A percentile compares a stretch with the other conserved stretches of the same genome.
Conservation (phyloP, 768 basidiomycete genomes). For the Tricholoma flavovirens region DNA sequence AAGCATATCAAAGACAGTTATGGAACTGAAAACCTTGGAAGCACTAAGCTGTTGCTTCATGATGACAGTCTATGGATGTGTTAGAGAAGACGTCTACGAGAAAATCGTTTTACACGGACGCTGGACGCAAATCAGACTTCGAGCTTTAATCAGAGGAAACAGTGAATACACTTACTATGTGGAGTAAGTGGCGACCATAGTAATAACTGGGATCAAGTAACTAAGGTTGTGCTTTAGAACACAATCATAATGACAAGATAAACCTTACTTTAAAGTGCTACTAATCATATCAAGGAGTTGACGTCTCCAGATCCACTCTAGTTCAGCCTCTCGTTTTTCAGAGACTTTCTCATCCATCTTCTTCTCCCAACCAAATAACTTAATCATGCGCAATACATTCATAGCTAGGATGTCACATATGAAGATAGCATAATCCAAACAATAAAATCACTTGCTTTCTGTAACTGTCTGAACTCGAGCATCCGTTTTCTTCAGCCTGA, state of each 20-base stretch:
- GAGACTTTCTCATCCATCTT: constrained; percentile 47
- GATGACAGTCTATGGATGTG: constrained; percentile 27
- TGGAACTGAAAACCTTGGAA: constrained; percentile 45
- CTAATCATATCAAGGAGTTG: constrained; percentile 46
- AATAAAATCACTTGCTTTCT: constrained; percentile 40
- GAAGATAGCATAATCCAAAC: constrained; percentile 1
- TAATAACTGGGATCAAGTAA: constrained; percentile 53
- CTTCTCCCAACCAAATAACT: constrained; percentile 65
- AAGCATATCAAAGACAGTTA: constrained; percentile 59
- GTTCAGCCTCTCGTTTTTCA: constrained; percentile 56
- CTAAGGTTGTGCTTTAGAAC: constrained; percentile 22
- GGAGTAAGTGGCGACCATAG: constrained; percentile 61
- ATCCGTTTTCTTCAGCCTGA: constrained; percentile 50
- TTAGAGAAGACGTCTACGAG: background rate
- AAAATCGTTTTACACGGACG: constrained; percentile 7
- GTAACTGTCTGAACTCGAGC: constrained; percentile 55
- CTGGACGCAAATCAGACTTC: background rate
- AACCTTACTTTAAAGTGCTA: constrained; percentile 35
- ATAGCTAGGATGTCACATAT: constrained; percentile 35
- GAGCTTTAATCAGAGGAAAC: background rate
- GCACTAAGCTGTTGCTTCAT: constrained; percentile 36
- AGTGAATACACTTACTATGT: constrained; percentile 40
- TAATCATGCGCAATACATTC: constrained; percentile 60
- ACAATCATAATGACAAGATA: background rate
- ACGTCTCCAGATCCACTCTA: constrained; percentile 46